Conservation (phyloP, 257 asterid species). For the Solanum paucissectum region DNA sequence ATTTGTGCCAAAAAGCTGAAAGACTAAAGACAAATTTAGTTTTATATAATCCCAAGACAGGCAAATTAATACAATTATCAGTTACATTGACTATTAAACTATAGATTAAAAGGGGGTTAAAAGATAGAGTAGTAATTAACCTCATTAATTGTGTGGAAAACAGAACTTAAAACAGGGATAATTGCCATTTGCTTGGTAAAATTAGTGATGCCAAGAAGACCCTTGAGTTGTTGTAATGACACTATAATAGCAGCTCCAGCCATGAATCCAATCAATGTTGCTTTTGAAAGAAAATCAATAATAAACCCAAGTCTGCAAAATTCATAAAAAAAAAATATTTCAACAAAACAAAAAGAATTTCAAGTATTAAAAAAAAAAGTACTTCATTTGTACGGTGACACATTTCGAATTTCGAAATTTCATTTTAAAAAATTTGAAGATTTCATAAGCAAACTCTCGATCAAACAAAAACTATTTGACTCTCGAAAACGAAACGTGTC, state of each 20-base stretch:
- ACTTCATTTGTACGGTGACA: neutral
- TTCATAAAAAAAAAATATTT: neutral
- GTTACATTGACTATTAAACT: neutral
- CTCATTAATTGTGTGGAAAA: slow-evolving; percentile 47
- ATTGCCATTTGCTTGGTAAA: slow-evolving; percentile 74
- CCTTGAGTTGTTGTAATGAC: slow-evolving; percentile 75
- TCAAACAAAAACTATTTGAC: fast-evolving
- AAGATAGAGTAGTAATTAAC: neutral
- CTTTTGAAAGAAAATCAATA: slow-evolving; percentile 75
- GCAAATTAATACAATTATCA: neutral
- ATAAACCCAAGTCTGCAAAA: slow-evolving; percentile 67
- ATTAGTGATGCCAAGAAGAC: slow-evolving; percentile 58
- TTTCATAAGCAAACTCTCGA: fast-evolving
- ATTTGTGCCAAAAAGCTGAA: neutral
- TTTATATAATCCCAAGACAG: neutral
- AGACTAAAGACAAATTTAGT: neutral
- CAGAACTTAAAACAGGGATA: slow-evolving; percentile 63
- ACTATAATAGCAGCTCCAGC: slow-evolving; percentile 90
- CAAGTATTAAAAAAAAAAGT: neutral
- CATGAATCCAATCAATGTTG: slow-evolving; percentile 83
- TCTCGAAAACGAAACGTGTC: fast-evolving
- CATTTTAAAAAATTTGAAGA: fast-evolving
- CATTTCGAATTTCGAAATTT: no score
- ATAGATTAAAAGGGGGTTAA: neutral
- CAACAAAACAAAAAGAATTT: neutral